These are phyloP conservation scores for Hura crepitans DNA, from an alignment of 441 rosid genomes.

Conservation along the genomic window DNA sequence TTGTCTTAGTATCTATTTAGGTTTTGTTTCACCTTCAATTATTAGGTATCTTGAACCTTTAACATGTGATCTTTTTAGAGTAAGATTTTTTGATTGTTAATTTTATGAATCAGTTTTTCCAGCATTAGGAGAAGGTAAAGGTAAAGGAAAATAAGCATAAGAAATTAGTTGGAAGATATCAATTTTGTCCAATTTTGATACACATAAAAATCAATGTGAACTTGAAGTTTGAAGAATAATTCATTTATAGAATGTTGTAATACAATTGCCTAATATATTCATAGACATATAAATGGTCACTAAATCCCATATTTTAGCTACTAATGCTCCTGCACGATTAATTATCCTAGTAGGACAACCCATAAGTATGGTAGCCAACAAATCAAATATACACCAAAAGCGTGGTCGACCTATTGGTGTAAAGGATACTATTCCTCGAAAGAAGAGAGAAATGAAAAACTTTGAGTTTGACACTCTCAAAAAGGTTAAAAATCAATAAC, in stretches of 20 bases:
- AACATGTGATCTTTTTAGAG: too few species aligned
- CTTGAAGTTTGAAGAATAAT: neutral
- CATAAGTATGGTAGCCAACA: too few species aligned
- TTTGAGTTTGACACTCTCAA: too few species aligned
- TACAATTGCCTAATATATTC: too few species aligned
- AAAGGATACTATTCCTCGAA: neutral
- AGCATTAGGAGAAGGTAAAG: neutral
- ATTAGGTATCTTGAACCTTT: too few species aligned
- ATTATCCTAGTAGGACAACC: too few species aligned
- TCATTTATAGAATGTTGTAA: too few species aligned
- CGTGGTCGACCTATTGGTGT: neutral
- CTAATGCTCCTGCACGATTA: too few species aligned
- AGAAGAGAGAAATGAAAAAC: neutral
- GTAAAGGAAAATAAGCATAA: neutral
- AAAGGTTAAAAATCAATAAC: neutral
- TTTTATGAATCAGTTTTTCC: slow-evolving; percentile 14
- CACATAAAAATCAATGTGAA: slow-evolving; percentile 4
- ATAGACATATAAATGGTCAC: too few species aligned
- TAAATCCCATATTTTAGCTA: too few species aligned
- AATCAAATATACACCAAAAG: too few species aligned
- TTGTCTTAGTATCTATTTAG: neutral
- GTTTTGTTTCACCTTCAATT: too few species aligned
- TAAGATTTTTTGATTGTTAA: neutral
- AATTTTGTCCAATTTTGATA: slow-evolving; percentile 5
- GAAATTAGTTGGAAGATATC: neutral